Conservation (phyloP, 2,329 filamentous ascomycete species). For the Ophiostoma pallidulum region DNA sequence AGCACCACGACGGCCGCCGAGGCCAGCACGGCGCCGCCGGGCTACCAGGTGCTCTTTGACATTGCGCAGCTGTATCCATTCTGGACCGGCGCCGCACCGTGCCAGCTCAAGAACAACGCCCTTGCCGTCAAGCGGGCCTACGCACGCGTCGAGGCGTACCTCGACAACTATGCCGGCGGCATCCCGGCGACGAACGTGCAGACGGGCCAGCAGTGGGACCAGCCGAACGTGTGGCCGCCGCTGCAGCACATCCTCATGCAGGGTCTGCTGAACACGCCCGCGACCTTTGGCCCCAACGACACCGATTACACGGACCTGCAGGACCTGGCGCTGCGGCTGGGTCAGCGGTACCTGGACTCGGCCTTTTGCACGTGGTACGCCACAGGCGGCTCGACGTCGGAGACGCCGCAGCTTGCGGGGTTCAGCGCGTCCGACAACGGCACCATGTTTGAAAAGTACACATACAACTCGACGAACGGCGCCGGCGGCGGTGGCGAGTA, state of each 20-base stretch:
- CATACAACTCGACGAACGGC: slow-evolving; percentile 48
- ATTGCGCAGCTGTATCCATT: slow-evolving; percentile 57
- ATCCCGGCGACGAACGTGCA: slow-evolving; percentile 53
- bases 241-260: slow-evolving; percentile 56
- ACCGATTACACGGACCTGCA: slow-evolving; percentile 45
- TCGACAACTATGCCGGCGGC: slow-evolving; percentile 44
- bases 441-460: slow-evolving; percentile 64
- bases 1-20: slow-evolving; percentile 34
- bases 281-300: slow-evolving; percentile 44
- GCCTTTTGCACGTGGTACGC: slow-evolving; percentile 62
- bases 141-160: slow-evolving; percentile 41
- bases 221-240: slow-evolving; percentile 62
- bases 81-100: slow-evolving; percentile 56
- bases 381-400: slow-evolving; percentile 51
- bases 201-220: slow-evolving; percentile 60
- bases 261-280: slow-evolving; percentile 49
- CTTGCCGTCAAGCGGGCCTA: slow-evolving; percentile 46
- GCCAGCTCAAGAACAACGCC: slow-evolving; percentile 47
- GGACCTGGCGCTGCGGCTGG: slow-evolving; percentile 46
- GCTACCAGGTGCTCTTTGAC: slow-evolving; percentile 48
- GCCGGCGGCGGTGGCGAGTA: slow-evolving; percentile 60
- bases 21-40: slow-evolving; percentile 37
- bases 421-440: slow-evolving; percentile 36
- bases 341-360: slow-evolving; percentile 57
- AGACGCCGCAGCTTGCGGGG: slow-evolving; percentile 40